Evolutionary conservation across 306 rosid species (phyloP).

Genomic region (Luffa acutangula): DNA sequence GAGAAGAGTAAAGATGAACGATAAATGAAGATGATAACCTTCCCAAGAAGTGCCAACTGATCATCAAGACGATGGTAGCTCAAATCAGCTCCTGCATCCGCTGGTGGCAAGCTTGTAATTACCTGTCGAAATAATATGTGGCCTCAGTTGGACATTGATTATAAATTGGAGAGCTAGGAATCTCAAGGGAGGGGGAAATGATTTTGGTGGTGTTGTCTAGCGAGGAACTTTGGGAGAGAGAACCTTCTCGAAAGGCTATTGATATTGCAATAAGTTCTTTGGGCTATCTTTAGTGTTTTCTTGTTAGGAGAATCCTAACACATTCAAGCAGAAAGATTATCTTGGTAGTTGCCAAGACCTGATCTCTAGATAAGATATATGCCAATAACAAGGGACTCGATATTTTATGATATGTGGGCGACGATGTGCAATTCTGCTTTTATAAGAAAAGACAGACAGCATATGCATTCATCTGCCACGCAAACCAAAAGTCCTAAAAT

Average conservation of each 20-base stretch:
- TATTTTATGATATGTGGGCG: neutral
- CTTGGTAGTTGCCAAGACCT: neutral
- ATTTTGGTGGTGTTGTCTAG: too few relatives aligned
- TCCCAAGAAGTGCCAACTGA: constrained; percentile 78
- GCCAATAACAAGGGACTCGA: neutral
- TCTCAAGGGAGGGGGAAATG: too few relatives aligned
- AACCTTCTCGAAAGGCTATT: too few relatives aligned
- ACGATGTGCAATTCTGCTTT: neutral
- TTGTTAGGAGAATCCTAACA: too few relatives aligned
- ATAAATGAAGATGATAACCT: constrained; percentile 32
- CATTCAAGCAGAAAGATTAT: neutral
- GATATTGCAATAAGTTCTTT: too few relatives aligned
- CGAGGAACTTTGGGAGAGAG: too few relatives aligned
- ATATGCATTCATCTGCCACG: neutral
- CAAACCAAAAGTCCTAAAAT: neutral
- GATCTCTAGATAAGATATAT: neutral
- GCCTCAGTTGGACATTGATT: neutral
- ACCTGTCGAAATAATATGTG: constrained; percentile 41
- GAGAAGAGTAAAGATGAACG: neutral
- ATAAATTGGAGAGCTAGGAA: too few relatives aligned
- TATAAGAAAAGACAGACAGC: neutral
- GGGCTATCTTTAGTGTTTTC: too few relatives aligned
- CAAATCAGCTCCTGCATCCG: constrained; percentile 64
- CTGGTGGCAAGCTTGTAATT: constrained; percentile 91
- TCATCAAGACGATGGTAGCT: constrained; percentile 64